phyloP scores from a whole-genome alignment of 2,329 filamentous ascomycete genomes.

The Sporothrix humicola region DNA sequence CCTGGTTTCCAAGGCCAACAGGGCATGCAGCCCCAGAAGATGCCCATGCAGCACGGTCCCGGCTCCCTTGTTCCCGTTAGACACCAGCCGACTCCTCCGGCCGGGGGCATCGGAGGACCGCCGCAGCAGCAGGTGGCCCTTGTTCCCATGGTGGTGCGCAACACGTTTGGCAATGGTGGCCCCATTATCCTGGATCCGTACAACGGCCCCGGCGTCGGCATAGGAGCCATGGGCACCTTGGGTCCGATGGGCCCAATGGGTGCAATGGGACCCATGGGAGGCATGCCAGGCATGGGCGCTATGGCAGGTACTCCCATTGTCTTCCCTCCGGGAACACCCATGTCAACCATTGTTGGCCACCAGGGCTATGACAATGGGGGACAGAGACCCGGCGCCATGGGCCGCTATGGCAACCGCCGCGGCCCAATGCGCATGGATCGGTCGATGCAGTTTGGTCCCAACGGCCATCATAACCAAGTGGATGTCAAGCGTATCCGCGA shows the following conservation, averaged over 20 bases:
- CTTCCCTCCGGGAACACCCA: slow-evolving; percentile 27
- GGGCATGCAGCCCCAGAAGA: slow-evolving; percentile 16
- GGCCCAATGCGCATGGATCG: slow-evolving; percentile 56
- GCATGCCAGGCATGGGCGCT: slow-evolving; percentile 38
- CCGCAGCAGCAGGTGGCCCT: slow-evolving; percentile 46
- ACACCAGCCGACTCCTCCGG: slow-evolving; percentile 34
- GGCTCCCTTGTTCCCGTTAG: slow-evolving; percentile 28
- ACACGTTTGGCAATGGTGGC: slow-evolving; percentile 42
- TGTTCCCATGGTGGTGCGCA: slow-evolving; percentile 48
- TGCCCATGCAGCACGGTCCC: not conserved
- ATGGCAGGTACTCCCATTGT: slow-evolving; percentile 39
- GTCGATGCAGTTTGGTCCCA: slow-evolving; percentile 54
- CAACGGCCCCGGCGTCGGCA: slow-evolving; percentile 52
- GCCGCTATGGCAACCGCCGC: slow-evolving; percentile 52
- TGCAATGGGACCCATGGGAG: slow-evolving; percentile 5
- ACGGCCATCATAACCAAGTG: slow-evolving; percentile 65
- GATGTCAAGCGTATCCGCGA: slow-evolving; percentile 65
- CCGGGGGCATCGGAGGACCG: slow-evolving; percentile 41
- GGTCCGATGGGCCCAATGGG: not conserved
- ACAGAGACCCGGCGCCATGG: slow-evolving; percentile 47
- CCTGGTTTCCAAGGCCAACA: slow-evolving; percentile 17
- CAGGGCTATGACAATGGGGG: slow-evolving; percentile 48
- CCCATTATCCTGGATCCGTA: slow-evolving; percentile 47
- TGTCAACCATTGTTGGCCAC: slow-evolving; percentile 25
- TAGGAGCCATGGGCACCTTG: slow-evolving; percentile 53